These are phyloP conservation scores for Flaveria robusta DNA, from an alignment of 129 eudicot species.

Conservation along the genomic window DNA sequence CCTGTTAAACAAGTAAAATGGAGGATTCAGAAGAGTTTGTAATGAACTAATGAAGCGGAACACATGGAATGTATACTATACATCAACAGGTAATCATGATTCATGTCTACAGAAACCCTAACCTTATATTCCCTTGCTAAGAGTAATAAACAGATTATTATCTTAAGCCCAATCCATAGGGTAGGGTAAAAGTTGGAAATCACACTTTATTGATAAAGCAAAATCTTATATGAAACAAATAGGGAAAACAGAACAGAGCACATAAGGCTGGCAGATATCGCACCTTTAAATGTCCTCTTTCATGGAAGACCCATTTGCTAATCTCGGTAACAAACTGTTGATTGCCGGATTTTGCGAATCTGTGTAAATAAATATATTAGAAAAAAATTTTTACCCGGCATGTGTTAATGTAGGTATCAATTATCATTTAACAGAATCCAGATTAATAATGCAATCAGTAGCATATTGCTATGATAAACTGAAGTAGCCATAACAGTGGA, in stretches of 20 bases:
- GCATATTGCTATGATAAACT: background rate
- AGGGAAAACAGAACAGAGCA: background rate
- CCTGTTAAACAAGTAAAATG: conserved; percentile 40
- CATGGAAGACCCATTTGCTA: conserved; percentile 99
- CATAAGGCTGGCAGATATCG: conserved; percentile 26
- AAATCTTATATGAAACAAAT: background rate
- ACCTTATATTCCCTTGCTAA: background rate
- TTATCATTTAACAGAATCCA: background rate
- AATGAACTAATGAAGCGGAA: conserved; percentile 3
- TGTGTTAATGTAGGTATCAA: conserved; percentile 1
- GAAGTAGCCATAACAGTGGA: background rate
- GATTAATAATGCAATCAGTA: background rate
- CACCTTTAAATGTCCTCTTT: conserved; percentile 96
- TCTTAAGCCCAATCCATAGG: conserved; percentile 10
- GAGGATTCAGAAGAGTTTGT: conserved; percentile 9
- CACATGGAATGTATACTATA: background rate
- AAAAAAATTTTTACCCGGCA: background rate
- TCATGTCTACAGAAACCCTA: background rate
- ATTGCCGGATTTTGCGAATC: conserved; percentile 78
- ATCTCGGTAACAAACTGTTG: conserved; percentile 77
- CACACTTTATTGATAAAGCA: background rate
- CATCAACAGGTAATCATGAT: background rate
- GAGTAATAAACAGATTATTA: conserved; percentile 9
- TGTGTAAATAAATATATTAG: conserved; percentile 22
- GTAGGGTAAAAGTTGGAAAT: background rate